These are phyloP conservation scores for Nicotiana otophora DNA, from an alignment of 257 asterid genomes.

Conservation along the genomic window DNA sequence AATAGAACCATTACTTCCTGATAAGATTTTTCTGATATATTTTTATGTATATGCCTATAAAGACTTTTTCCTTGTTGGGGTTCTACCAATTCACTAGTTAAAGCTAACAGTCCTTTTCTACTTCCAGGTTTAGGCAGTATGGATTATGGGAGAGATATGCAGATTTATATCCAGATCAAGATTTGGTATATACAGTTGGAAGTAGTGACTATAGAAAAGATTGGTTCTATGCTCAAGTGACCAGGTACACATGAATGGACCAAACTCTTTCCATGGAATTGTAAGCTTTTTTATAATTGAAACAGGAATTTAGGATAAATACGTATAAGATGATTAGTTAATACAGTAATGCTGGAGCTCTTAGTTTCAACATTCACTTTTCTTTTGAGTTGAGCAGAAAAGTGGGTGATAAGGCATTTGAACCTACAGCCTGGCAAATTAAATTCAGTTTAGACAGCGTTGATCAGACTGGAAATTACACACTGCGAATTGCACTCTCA, in stretches of 20 bases:
- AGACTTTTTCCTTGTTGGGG: background rate
- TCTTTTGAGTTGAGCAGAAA: constrained; percentile 32
- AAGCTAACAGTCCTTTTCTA: background rate
- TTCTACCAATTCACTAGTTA: background rate
- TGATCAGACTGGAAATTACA: constrained; percentile 39
- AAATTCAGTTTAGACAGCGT: constrained; percentile 42
- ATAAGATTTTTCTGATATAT: background rate
- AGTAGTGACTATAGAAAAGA: constrained; percentile 54
- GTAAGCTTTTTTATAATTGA: background rate
- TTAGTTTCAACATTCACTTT: background rate
- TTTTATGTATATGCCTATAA: background rate
- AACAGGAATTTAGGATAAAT: background rate
- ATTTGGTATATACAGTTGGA: constrained; percentile 67
- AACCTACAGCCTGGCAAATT: constrained; percentile 72
- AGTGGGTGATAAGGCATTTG: constrained; percentile 40
- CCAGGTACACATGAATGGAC: constrained; percentile 9
- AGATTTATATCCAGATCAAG: constrained; percentile 55
- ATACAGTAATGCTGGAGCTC: background rate
- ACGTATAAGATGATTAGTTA: background rate
- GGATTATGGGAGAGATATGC: constrained; percentile 88
- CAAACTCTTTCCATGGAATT: background rate
- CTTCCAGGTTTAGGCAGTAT: constrained; percentile 72
- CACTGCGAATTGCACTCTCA: constrained; percentile 62
- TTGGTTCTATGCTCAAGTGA: constrained; percentile 77
- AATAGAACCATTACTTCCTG: background rate